Conservation (phyloP, 2,329 filamentous ascomycete genomes). For the Fusarium bulbicola region DNA sequence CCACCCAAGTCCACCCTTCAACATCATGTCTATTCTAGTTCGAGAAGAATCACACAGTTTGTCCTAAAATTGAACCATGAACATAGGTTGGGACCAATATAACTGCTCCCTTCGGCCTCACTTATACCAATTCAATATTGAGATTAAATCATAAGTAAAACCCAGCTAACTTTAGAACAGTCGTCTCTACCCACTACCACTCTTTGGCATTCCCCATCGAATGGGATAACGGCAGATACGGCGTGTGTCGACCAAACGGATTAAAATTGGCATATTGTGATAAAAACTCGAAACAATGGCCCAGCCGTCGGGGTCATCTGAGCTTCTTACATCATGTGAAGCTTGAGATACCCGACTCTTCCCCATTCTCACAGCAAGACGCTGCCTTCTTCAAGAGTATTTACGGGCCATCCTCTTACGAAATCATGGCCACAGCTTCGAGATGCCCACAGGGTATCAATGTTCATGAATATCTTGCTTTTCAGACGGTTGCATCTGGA, state of each 20-base stretch:
- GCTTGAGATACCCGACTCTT: slow-evolving; percentile 27
- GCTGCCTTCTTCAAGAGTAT: slow-evolving; percentile 15
- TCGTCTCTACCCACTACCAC: slow-evolving; percentile 42
- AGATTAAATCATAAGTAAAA: background rate
- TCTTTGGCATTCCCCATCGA: slow-evolving; percentile 41
- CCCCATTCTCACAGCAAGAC: slow-evolving; percentile 32
- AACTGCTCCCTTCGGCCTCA: background rate
- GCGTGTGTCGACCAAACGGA: slow-evolving; percentile 39
- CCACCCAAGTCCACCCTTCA: background rate
- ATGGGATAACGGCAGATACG: slow-evolving; percentile 40
- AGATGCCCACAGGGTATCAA: slow-evolving; percentile 59
- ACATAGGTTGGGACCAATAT: background rate
- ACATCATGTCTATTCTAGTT: background rate
- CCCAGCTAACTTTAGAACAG: slow-evolving; percentile 18
- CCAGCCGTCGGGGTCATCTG: slow-evolving; percentile 22
- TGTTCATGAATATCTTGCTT: slow-evolving; percentile 63
- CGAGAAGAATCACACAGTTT: background rate
- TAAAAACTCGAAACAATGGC: slow-evolving; percentile 24
- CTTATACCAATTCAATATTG: background rate
- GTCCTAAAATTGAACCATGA: background rate
- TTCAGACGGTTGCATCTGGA: slow-evolving; percentile 59
- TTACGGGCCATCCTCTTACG: slow-evolving; percentile 62
- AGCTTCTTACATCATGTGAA: slow-evolving; percentile 37
- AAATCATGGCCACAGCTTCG: slow-evolving; percentile 60
- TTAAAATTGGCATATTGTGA: slow-evolving; percentile 35